These are phyloP conservation scores for Ganoderma sp. DNA, from an alignment of 1,284 basidiomycete species.

Conservation along the genomic window DNA sequence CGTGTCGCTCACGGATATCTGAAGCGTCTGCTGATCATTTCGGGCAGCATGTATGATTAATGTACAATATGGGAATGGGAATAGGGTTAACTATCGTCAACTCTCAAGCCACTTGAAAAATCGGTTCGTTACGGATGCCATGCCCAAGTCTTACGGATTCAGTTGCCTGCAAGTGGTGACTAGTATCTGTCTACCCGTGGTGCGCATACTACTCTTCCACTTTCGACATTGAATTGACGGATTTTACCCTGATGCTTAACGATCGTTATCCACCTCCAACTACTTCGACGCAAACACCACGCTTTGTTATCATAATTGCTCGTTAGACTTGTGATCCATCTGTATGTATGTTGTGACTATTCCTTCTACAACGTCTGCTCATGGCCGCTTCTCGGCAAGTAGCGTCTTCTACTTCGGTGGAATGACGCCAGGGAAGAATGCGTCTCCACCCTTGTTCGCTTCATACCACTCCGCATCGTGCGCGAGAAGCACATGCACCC, in stretches of 20 bases:
- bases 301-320: not conserved
- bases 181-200: no score
- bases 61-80: not conserved
- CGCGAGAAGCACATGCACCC: slow-evolving; percentile 54
- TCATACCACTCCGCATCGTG: slow-evolving; percentile 58
- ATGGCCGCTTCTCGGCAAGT: not conserved
- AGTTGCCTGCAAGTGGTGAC: not conserved
- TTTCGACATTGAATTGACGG: no score
- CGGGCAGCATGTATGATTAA: not conserved
- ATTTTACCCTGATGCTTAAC: not conserved
- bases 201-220: no score
- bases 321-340: not conserved
- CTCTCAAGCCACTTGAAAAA: not conserved
- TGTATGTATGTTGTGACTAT: not conserved
- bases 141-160: not conserved
- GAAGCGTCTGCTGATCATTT: not conserved
- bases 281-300: not conserved
- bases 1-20: no score
- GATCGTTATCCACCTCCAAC: not conserved
- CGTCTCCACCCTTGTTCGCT: slow-evolving; percentile 18
- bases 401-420: not conserved
- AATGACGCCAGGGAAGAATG: slow-evolving; percentile 23
- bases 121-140: not conserved
- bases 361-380: no score
- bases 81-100: not conserved